Percentiles rank a stretch among this genome's conserved stretches.
phyloP scores from a whole-genome alignment of 2,329 filamentous ascomycete genomes.

The Daldinia eschscholtzii region DNA sequence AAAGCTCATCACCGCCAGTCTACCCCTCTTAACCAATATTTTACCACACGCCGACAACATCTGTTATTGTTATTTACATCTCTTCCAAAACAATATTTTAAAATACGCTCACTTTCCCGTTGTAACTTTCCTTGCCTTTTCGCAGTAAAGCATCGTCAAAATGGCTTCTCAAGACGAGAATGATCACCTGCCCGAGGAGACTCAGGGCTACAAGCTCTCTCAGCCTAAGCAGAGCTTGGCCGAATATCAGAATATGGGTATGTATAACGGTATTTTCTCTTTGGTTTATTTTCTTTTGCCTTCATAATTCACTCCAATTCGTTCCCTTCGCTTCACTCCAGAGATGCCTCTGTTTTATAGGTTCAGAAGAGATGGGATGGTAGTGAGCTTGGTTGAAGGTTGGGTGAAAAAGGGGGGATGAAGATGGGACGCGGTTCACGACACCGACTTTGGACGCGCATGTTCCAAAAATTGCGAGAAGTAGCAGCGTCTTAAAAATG shows the following conservation, averaged over 20 bases:
- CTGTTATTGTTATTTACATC: constrained; percentile 32
- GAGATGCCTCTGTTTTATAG: background rate
- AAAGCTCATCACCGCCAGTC: constrained; percentile 50
- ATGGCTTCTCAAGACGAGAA: constrained; percentile 81
- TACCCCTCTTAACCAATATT: constrained; percentile 36
- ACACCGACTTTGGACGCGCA: background rate
- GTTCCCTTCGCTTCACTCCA: background rate
- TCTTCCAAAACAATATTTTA: constrained; percentile 15
- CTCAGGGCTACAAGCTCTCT: constrained; percentile 96
- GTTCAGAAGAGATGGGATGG: background rate
- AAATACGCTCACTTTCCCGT: background rate
- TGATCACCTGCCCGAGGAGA: constrained; percentile 87
- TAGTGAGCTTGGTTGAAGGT: constrained; percentile 2
- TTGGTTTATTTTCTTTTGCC: constrained; percentile 15
- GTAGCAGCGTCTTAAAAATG: background rate
- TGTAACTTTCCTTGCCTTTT: constrained; percentile 13
- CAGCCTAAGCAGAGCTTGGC: constrained; percentile 97
- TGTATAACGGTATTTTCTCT: constrained; percentile 54
- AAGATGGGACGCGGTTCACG: constrained; percentile 5
- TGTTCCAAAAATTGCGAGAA: background rate
- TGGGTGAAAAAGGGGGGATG: constrained; percentile 11
- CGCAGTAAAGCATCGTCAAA: constrained; percentile 50
- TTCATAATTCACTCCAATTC: constrained; percentile 2
- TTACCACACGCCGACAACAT: constrained; percentile 17
- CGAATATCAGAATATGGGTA: constrained; percentile 94